Base-by-base conservation (phyloP, 2,329 filamentous ascomycete genomes). In the Pezicula radicicola region DNA sequence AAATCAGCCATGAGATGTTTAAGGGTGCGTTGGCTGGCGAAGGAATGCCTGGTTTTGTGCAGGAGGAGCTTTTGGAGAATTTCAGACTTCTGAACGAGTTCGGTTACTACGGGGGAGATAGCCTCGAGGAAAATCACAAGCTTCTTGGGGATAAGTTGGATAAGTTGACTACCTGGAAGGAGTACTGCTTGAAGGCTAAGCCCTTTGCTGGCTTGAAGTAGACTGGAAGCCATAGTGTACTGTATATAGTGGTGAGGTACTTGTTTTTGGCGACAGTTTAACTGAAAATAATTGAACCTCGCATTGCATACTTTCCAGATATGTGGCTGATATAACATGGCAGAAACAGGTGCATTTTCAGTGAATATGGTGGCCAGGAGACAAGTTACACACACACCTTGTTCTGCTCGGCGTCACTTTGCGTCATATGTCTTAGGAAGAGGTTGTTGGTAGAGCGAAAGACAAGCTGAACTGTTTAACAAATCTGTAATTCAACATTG, bases 21-120 rank as follows among this genome's bases (percentile, higher is more conserved):
- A 71, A 71, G 55, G 61, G 59, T 7, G 64, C 62, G 21, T 50
- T 75, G 52, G 64, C 53, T n/a, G 46, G 60, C 13, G 48, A 49
- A n/a, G 71, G 72, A 7, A 47, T 71, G 56, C 70, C 73, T 2
- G 69, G 72, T 9, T 66, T 68, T 21, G 66, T 68, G 58, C 69
- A 70, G 18, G 68, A 77, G 51, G 80, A 83, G 62, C 51, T 82
- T 61, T 65, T 76, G 33, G 74, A 83, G 64, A 83, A 80, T 54
- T 74, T 80, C 64, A 65, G 73, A 39, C 67, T 83, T 44, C 64
- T 83, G 52, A 69, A 75, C 49, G 71, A 76, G 19, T 76, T 71
- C 28, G 79, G 79, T 0, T 83, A 83, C 56, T 83, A 73, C 59
- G 73, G 72, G 5, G 75, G 76, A 9, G 74, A 55, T 44, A 56